phyloP scores from a whole-genome alignment of 2,329 filamentous ascomycete genomes.

The Fonsecaea pedrosoi region DNA sequence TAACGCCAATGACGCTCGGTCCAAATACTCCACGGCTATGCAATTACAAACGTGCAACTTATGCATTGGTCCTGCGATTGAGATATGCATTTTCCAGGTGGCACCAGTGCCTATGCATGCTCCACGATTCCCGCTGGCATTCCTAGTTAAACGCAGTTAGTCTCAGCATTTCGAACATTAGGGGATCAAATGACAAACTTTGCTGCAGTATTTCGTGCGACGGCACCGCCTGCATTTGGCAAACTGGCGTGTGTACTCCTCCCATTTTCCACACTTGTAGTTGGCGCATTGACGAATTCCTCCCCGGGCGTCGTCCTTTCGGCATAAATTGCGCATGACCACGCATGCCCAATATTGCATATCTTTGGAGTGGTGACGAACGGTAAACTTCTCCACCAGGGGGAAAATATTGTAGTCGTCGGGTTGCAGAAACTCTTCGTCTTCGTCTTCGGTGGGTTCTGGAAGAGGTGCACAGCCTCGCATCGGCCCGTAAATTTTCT shows the following conservation, averaged over 20 bases:
- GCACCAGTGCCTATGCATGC: constrained; percentile 98
- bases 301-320: constrained; percentile 92
- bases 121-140: constrained; percentile 98
- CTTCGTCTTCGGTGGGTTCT: constrained; percentile 67
- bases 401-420: constrained; percentile 99
- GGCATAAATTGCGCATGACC: constrained; percentile 97
- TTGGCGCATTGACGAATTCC: constrained; percentile 97
- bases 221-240: constrained; percentile 96
- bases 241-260: constrained; percentile 94
- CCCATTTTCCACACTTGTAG: constrained; percentile 98
- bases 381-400: constrained; percentile 96
- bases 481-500: constrained; percentile 75
- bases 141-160: constrained; percentile 49
- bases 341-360: constrained; percentile 99
- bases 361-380: constrained; percentile 90
- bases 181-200: constrained; percentile 57
- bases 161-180: constrained; percentile 13
- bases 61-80: constrained; percentile 30
- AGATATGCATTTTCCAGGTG: constrained; percentile 42
- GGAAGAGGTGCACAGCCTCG: constrained; percentile 46
- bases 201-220: constrained; percentile 98
- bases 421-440: constrained; percentile 86
- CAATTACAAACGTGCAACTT: constrained; percentile 20
- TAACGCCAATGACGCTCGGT: constrained; percentile 24
- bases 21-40: constrained; percentile 39